phyloP scores from a whole-genome alignment of 768 basidiomycete species.

The Phylloporus scabripes region DNA sequence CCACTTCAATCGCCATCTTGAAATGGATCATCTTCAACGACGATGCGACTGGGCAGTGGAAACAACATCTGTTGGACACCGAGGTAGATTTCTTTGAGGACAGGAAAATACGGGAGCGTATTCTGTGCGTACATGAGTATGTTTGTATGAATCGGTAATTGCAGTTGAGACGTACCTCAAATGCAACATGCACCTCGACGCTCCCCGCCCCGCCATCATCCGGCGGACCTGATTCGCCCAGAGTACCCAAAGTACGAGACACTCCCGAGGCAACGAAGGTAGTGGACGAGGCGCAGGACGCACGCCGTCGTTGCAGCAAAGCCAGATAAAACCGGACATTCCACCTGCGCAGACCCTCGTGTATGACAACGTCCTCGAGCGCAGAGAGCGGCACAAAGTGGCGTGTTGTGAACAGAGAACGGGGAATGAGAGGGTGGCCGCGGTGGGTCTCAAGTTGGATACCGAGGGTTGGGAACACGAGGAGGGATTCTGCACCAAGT shows the following conservation, averaged over 20 bases:
- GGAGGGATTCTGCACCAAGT: conserved; percentile 54
- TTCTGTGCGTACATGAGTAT: conserved; percentile 38
- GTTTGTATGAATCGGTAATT: neutral
- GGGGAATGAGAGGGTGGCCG: conserved; percentile 40
- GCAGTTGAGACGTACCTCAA: conserved; percentile 40
- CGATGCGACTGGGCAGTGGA: neutral
- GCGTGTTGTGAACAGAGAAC: conserved; percentile 30
- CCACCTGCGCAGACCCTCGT: conserved; percentile 71
- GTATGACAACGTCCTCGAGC: conserved; percentile 61
- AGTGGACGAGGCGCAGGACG: too few relatives aligned
- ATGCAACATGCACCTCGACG: conserved; percentile 39
- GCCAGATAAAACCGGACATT: conserved; percentile 66
- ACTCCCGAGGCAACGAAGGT: too few relatives aligned
- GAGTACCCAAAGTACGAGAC: too few relatives aligned
- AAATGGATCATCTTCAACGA: neutral
- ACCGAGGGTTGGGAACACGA: conserved; percentile 61
- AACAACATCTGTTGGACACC: conserved; percentile 49
- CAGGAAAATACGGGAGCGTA: conserved; percentile 54
- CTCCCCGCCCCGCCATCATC: too few relatives aligned
- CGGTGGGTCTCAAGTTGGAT: conserved; percentile 70
- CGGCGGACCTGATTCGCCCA: too few relatives aligned
- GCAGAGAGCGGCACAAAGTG: conserved; percentile 54
- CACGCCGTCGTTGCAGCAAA: conserved; percentile 29
- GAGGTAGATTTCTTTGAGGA: conserved; percentile 55
- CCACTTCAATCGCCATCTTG: neutral